Evolutionary conservation across 1,284 basidiomycete genomes (phyloP).

Genomic region (Porodaedalea pini): DNA sequence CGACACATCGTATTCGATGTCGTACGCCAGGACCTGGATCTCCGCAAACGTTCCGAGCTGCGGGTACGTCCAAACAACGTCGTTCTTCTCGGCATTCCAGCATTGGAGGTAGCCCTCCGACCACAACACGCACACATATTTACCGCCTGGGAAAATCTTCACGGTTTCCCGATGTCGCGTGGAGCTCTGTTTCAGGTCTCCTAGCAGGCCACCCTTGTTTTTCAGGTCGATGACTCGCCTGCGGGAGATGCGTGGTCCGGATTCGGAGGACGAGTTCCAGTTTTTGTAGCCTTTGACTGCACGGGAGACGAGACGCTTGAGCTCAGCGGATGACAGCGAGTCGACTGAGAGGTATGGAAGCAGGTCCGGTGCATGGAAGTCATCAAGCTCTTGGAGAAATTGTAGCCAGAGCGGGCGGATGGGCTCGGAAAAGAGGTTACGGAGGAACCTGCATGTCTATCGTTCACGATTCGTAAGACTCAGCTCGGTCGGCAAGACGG

Average conservation of each 20-base stretch:
- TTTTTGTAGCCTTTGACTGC: constrained; percentile 2
- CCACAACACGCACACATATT: constrained; percentile 1
- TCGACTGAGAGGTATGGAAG: neutral
- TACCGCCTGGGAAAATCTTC: constrained; percentile 4
- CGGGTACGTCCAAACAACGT: constrained; percentile 14
- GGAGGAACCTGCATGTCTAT: constrained; percentile 7
- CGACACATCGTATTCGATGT: neutral
- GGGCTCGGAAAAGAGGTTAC: constrained; percentile 4
- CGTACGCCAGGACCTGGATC: neutral
- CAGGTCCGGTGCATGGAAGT: constrained; percentile 4
- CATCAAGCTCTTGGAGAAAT: constrained; percentile 1
- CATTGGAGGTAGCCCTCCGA: constrained; percentile 15
- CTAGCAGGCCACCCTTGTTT: constrained; percentile 9
- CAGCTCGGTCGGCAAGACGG: neutral
- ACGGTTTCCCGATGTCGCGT: neutral
- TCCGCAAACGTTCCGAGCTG: constrained; percentile 7
- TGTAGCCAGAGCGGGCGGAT: constrained; percentile 5
- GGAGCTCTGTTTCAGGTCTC: neutral
- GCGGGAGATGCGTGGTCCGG: constrained; percentile 3
- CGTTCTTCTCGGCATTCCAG: constrained; percentile 6
- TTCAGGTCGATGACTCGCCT: neutral
- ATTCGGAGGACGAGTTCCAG: neutral
- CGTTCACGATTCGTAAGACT: neutral
- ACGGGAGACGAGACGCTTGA: neutral
- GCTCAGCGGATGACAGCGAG: constrained; percentile 2